Conservation (phyloP, 176 grass and related monocot species). For the Neostapfia colusana region DNA sequence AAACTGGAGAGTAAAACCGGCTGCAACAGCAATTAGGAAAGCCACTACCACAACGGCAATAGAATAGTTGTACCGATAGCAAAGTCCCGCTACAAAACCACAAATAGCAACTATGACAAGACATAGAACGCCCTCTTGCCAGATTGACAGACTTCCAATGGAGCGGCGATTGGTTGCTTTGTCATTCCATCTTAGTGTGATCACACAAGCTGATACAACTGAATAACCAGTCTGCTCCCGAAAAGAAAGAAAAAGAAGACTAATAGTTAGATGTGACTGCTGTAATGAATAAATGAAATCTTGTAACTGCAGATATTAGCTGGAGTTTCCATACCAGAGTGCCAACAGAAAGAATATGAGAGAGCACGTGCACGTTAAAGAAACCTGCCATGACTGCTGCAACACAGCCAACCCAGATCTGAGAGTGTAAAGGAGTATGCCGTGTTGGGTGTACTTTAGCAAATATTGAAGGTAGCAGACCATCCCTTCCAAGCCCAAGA, state of each 20-base stretch:
- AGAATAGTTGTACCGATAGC: constrained; percentile 63
- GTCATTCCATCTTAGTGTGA: constrained; percentile 85
- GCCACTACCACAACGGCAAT: constrained; percentile 49
- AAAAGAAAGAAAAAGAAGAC: constrained; percentile 8
- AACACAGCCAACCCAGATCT: constrained; percentile 94
- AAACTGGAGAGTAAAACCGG: constrained; percentile 61
- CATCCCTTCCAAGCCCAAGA: constrained; percentile 98
- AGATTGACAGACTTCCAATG: constrained; percentile 55
- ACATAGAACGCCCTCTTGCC: constrained; percentile 80
- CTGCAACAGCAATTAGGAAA: constrained; percentile 63
- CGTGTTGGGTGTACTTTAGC: constrained; percentile 71
- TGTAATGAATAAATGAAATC: not conserved
- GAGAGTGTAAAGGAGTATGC: constrained; percentile 94
- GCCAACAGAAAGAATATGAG: constrained; percentile 97
- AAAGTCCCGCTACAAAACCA: constrained; percentile 72
- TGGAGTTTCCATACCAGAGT: constrained; percentile 67
- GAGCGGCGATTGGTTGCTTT: constrained; percentile 48
- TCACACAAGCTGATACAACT: constrained; percentile 94
- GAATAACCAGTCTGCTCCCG: constrained; percentile 90
- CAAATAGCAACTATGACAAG: constrained; percentile 62
- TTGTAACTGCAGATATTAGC: constrained; percentile 23
- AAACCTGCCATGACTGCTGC: constrained; percentile 79
- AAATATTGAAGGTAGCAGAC: constrained; percentile 78
- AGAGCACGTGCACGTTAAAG: constrained; percentile 80
- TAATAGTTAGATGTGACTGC: constrained; percentile 14